These are phyloP conservation scores for Tolypocladium album DNA, from an alignment of 2,329 filamentous ascomycete genomes.

Conservation along the genomic window DNA sequence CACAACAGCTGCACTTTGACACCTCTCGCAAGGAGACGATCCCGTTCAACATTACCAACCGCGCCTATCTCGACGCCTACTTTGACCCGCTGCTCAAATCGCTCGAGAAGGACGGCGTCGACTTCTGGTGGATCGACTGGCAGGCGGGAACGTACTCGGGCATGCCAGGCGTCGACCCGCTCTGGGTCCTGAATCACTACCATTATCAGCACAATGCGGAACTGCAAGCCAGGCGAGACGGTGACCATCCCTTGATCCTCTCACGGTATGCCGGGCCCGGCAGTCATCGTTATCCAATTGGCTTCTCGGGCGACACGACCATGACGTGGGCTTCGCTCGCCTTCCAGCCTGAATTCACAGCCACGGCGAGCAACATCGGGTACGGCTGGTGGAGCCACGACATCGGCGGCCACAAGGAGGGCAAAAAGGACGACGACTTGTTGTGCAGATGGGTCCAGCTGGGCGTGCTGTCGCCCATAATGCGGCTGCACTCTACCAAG, in stretches of 20 bases:
- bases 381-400: slow-evolving; percentile 62
- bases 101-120: slow-evolving; percentile 44
- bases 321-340: slow-evolving; percentile 48
- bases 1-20: slow-evolving; percentile 38
- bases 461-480: slow-evolving; percentile 49
- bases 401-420: slow-evolving; percentile 52
- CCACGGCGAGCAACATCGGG: slow-evolving; percentile 55
- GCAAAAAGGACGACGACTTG: slow-evolving; percentile 46
- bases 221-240: slow-evolving; percentile 19
- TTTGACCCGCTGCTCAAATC: slow-evolving; percentile 44
- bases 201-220: slow-evolving; percentile 44
- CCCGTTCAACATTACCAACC: slow-evolving; percentile 42
- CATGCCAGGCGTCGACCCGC: slow-evolving; percentile 47
- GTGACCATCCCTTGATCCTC: slow-evolving; percentile 37
- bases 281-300: slow-evolving; percentile 52
- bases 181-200: slow-evolving; percentile 57
- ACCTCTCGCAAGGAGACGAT: slow-evolving; percentile 38
- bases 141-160: slow-evolving; percentile 48
- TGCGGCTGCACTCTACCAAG: slow-evolving; percentile 49
- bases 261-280: slow-evolving; percentile 53
- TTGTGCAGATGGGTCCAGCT: slow-evolving; percentile 51
- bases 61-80: slow-evolving; percentile 45
- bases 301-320: slow-evolving; percentile 52
- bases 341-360: slow-evolving; percentile 58
- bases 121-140: slow-evolving; percentile 62